Evolutionary conservation across 2,329 filamentous ascomycete species (phyloP).

Genomic region (Herpotrichia juniperi): DNA sequence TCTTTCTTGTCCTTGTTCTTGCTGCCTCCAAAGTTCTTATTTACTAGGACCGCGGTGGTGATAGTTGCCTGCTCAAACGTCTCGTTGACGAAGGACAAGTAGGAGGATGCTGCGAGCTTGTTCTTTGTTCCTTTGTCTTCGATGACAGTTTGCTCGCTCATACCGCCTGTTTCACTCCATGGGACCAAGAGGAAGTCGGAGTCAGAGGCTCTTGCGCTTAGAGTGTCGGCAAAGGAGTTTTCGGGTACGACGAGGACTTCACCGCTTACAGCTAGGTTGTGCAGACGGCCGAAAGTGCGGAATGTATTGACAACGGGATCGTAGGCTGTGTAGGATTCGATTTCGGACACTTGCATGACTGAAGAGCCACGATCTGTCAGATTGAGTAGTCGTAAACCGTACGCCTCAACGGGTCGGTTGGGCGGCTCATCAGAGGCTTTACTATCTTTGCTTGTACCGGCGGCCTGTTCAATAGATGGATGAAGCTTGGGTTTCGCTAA

Average conservation of each 20-base stretch:
- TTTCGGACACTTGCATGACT: slow-evolving; percentile 87
- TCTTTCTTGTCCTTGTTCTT: slow-evolving; percentile 41
- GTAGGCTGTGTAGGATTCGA: slow-evolving; percentile 65
- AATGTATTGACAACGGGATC: slow-evolving; percentile 91
- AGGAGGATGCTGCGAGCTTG: slow-evolving; percentile 66
- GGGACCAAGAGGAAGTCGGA: slow-evolving; percentile 78
- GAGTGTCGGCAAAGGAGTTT: slow-evolving; percentile 75
- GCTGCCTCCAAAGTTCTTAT: slow-evolving; percentile 68
- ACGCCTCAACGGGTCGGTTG: slow-evolving; percentile 67
- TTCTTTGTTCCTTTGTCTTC: slow-evolving; percentile 58
- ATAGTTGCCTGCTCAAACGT: slow-evolving; percentile 68
- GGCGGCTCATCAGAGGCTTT: slow-evolving; percentile 9
- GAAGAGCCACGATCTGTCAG: slow-evolving; percentile 89
- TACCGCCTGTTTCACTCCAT: slow-evolving; percentile 81
- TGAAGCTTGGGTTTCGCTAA: slow-evolving; percentile 41
- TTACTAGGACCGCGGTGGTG: slow-evolving; percentile 80
- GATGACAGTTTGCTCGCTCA: slow-evolving; percentile 66
- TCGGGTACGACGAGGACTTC: slow-evolving; percentile 79
- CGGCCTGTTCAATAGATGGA: slow-evolving; percentile 28
- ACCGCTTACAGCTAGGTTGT: slow-evolving; percentile 79
- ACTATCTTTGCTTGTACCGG: slow-evolving; percentile 22
- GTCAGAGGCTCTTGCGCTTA: slow-evolving; percentile 66
- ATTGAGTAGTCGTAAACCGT: slow-evolving; percentile 82
- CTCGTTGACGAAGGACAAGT: slow-evolving; percentile 75
- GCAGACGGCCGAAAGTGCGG: slow-evolving; percentile 80